Percentiles rank a stretch among this genome's conserved stretches.
Evolutionary conservation across 495 filamentous ascomycete genomes (phyloP).

Genomic region (Lepraria neglecta): DNA sequence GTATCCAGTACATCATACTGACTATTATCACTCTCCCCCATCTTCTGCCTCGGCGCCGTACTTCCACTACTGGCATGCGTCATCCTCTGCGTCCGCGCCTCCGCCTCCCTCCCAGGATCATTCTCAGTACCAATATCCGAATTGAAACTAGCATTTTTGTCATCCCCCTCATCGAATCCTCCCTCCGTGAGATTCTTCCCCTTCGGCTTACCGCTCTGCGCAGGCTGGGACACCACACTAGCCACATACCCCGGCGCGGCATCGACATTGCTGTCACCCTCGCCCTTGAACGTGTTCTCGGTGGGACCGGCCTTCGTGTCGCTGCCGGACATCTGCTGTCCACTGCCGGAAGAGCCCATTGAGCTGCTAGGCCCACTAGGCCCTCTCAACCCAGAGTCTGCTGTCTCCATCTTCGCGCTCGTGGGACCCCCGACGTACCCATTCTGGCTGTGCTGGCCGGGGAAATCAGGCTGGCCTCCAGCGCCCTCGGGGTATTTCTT

Average conservation of each 20-base stretch:
- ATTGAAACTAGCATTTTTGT: conserved; percentile 54
- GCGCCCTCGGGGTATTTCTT: conserved; percentile 43
- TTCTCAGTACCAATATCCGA: conserved; percentile 53
- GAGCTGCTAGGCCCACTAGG: conserved; percentile 1
- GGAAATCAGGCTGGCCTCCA: conserved; percentile 46
- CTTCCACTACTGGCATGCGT: conserved; percentile 37
- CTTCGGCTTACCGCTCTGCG: conserved; percentile 44
- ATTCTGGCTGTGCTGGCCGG: conserved; percentile 27
- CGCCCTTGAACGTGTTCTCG: conserved; percentile 10
- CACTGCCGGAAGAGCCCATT: conserved; percentile 9
- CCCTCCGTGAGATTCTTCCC: conserved; percentile 52
- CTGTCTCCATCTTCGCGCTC: conserved; percentile 5
- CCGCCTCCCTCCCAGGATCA: conserved; percentile 55
- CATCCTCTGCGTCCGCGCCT: conserved; percentile 42
- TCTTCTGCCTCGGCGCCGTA: conserved; percentile 40
- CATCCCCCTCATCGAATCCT: conserved; percentile 42
- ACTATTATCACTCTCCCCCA: conserved; percentile 33
- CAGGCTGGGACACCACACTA: conserved; percentile 33
- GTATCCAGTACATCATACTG: conserved; percentile 40
- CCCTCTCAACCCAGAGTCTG: not conserved
- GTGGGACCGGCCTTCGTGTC: conserved; percentile 12
- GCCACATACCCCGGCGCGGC: conserved; percentile 43
- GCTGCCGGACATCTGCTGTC: conserved; percentile 10
- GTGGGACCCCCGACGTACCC: conserved; percentile 1
- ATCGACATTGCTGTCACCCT: conserved; percentile 17